Evolutionary conservation across 129 eudicot genomes (phyloP).

Genomic region (Artemisia annua): DNA sequence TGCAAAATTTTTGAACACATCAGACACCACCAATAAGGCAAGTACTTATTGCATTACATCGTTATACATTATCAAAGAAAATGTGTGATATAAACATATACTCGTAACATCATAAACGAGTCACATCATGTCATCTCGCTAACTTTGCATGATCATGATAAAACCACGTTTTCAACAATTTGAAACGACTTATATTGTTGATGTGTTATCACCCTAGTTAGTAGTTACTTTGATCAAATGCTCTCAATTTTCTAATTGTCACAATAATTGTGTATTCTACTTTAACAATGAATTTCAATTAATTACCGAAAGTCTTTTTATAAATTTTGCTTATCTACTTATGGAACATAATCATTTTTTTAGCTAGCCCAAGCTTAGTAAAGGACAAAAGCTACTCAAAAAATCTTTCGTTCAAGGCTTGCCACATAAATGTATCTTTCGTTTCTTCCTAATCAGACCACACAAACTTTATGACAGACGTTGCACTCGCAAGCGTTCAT

Average conservation of each 20-base stretch:
- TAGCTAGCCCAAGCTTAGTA: no score
- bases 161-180: no score
- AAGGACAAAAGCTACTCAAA: not conserved
- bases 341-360: not conserved
- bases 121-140: no score
- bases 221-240: not conserved
- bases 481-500: slow-evolving; percentile 20
- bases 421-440: slow-evolving; percentile 16
- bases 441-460: not conserved
- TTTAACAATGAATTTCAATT: not conserved
- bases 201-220: not conserved
- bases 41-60: no score
- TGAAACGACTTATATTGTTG: not conserved
- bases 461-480: slow-evolving; percentile 21
- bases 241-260: not conserved
- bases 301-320: not conserved
- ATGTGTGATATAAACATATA: no score
- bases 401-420: slow-evolving; percentile 8
- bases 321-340: not conserved
- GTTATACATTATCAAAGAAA: no score
- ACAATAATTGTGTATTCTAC: not conserved
- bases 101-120: no score
- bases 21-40: no score
- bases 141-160: no score
- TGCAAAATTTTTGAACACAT: no score